Percentiles rank a stretch among this genome's conserved stretches.
Evolutionary conservation across 805 yeast genomes (phyloP).

Genomic region (Tetrapisispora fleetii): DNA sequence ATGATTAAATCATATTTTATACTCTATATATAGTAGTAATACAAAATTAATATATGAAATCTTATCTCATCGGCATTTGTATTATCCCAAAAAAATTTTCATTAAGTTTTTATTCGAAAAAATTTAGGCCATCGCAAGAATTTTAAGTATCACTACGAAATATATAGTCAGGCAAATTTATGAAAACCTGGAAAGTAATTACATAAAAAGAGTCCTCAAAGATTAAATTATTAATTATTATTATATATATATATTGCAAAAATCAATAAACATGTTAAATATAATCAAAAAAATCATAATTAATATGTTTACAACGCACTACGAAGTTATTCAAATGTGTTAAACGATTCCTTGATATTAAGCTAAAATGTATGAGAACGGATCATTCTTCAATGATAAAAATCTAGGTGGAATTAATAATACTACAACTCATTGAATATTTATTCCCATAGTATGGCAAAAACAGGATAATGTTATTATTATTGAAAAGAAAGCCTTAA

Average conservation of each 20-base stretch:
- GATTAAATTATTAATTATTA: slow-evolving; percentile 1
- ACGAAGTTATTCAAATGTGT: not conserved
- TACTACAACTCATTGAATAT: slow-evolving; percentile 2
- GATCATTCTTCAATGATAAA: not conserved
- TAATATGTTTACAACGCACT: not conserved
- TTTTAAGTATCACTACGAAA: too few species aligned
- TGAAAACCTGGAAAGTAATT: not conserved
- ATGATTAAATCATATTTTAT: too few species aligned
- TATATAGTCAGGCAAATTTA: not conserved
- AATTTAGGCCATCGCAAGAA: too few species aligned
- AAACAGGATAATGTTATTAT: too few species aligned
- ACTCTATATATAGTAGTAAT: not conserved
- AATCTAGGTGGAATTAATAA: not conserved
- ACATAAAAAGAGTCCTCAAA: not conserved
- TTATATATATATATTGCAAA: slow-evolving; percentile 1
- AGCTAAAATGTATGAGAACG: not conserved
- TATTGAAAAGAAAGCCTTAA: not conserved
- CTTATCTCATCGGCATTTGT: slow-evolving; percentile 14
- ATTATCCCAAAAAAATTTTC: slow-evolving; percentile 9
- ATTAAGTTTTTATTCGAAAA: not conserved
- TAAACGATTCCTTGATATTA: not conserved
- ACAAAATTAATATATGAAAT: not conserved
- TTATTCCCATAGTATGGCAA: not conserved
- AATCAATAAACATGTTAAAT: not conserved
- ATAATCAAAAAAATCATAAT: not conserved